A percentile compares a stretch with the other conserved stretches of the same genome.
These are phyloP conservation scores for Teunomyces panamensis DNA, from an alignment of 805 yeast species.

Conservation along the genomic window DNA sequence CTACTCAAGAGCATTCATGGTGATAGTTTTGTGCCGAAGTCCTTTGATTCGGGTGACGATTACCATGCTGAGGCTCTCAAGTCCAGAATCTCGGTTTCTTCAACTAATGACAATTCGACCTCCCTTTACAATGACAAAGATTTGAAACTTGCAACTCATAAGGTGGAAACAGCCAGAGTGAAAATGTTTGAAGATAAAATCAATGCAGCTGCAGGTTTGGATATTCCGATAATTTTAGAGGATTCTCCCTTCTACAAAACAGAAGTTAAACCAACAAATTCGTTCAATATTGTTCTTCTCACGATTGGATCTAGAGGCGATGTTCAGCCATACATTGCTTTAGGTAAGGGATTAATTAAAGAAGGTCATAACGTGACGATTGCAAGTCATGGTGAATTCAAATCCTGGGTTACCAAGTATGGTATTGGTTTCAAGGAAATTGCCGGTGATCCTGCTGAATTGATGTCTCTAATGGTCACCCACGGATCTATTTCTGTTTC, in stretches of 20 bases:
- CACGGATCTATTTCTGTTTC: slow-evolving; percentile 86
- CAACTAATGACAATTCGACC: neutral
- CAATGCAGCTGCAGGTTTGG: slow-evolving; percentile 55
- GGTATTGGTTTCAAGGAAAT: slow-evolving; percentile 68
- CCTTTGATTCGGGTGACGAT: slow-evolving; percentile 23
- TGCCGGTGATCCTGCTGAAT: slow-evolving; percentile 91
- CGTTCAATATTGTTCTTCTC: slow-evolving; percentile 61
- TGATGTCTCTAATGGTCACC: slow-evolving; percentile 89
- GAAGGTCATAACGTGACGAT: slow-evolving; percentile 87
- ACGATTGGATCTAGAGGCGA: slow-evolving; percentile 97
- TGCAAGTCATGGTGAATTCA: slow-evolving; percentile 82
- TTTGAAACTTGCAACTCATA: slow-evolving; percentile 14
- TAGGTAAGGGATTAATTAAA: slow-evolving; percentile 70
- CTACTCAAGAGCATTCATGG: slow-evolving; percentile 44
- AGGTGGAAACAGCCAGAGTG: slow-evolving; percentile 56
- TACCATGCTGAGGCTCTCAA: slow-evolving; percentile 14
- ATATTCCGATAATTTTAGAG: slow-evolving; percentile 67
- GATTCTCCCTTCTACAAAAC: slow-evolving; percentile 57
- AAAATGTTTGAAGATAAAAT: slow-evolving; percentile 67
- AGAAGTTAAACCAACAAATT: slow-evolving; percentile 50
- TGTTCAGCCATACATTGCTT: slow-evolving; percentile 92
- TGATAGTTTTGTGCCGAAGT: slow-evolving; percentile 20
- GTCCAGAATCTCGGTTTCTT: slow-evolving; percentile 9
- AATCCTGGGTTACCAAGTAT: slow-evolving; percentile 65
- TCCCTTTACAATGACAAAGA: slow-evolving; percentile 3